Base-by-base conservation (phyloP, 1,284 basidiomycete species). In the Cryptococcus sp. region DNA sequence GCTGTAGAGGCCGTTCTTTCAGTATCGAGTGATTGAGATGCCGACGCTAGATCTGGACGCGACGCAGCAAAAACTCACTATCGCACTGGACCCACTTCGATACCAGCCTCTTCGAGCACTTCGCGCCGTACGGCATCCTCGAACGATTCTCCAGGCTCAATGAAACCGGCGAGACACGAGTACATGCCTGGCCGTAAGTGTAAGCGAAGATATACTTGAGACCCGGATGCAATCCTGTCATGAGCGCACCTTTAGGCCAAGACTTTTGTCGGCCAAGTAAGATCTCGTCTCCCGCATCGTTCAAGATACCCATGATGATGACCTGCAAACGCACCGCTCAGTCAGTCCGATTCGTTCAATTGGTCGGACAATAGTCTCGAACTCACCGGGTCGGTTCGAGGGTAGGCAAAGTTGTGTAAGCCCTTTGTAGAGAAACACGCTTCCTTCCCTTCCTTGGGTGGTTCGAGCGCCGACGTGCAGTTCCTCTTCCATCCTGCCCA, bases 401-500 rank as follows among this genome's bases (percentile, higher is more conserved):
- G 93, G 75, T 94, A 90, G n/a, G 84, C 82, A 73, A 88, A 92
- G 77, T 95, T 96, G 69, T 95, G 88, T 46, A 94, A 75, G 3
- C 93, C 93, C 61, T 84, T 87, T 50, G 89, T 90, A 60, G 63
- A 72, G 55, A 72, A 75, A 55, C 74, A 77, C 1, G 69, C 63
- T 54, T 70, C 66, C 50, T 68, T 64, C 38, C 70, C 72, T 42
- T 66, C 66, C 4, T 45, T 35, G 8, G 60, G 56, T 5, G 67
- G 65, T 8, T 69, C 50, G 17, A 76, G 75, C 11, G 90, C 79
- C 0, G 89, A 84, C 2, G 84, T 80, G 74, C 95, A 99, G 7
- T 84, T 83, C 4, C 93, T 80, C 79, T 99, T 99, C 92, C 93
- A 98, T 0, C 95, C 95, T 5, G 87, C 92, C 93, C 94, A 98